Percentiles rank a stretch among this genome's conserved stretches.
Conservation (phyloP, 2,329 filamentous ascomycete species). For the Monascus ruber region DNA sequence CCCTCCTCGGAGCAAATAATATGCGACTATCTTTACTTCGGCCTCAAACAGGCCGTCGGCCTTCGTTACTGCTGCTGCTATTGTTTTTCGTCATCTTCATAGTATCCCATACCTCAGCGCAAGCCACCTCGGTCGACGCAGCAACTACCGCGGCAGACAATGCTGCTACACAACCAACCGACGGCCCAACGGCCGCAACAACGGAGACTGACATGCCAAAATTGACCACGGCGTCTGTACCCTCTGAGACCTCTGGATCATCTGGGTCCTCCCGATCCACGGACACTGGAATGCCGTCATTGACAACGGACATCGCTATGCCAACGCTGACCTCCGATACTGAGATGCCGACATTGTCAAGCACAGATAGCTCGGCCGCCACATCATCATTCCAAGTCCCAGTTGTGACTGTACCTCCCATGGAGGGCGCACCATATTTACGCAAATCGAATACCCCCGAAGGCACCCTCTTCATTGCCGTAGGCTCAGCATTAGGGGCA, state of each 20-base stretch:
- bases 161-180: conserved; percentile 7
- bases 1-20: neutral
- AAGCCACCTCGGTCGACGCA: conserved; percentile 3
- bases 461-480: conserved; percentile 91
- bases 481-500: conserved; percentile 77
- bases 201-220: conserved; percentile 9
- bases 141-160: conserved; percentile 11
- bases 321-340: no score
- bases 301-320: no score
- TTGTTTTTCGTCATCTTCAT: conserved; percentile 3
- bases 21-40: conserved; percentile 2
- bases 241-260: no score
- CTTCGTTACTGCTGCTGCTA: neutral
- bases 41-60: neutral
- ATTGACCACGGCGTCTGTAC: neutral
- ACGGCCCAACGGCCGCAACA: conserved; percentile 3
- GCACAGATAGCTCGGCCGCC: conserved; percentile 9
- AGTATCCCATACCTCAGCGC: conserved; percentile 1
- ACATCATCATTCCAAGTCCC: conserved; percentile 47
- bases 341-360: conserved; percentile 11
- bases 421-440: conserved; percentile 80
- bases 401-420: conserved; percentile 67
- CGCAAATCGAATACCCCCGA: conserved; percentile 73
- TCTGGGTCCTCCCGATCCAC: no score
- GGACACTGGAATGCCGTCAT: no score